Percentiles rank a stretch among this genome's conserved stretches.
Conservation (phyloP, 139 green algal species). For the Chlamydomonas sp. region DNA sequence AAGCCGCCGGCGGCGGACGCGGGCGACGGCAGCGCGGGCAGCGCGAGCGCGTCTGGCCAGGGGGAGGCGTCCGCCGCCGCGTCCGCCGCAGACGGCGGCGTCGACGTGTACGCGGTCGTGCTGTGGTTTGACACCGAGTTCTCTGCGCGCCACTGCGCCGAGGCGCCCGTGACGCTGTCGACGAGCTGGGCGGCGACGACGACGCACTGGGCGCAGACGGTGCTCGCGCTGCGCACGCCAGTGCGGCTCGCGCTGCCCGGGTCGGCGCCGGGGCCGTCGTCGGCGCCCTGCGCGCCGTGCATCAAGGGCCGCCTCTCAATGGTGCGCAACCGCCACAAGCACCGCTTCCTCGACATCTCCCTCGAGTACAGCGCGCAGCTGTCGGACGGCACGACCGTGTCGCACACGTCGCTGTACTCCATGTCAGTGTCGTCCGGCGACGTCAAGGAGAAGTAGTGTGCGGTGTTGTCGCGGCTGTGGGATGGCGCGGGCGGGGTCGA, state of each 20-base stretch:
- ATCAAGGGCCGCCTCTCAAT: constrained; percentile 66
- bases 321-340: constrained; percentile 39
- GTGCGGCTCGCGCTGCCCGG: constrained; percentile 32
- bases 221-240: constrained; percentile 63
- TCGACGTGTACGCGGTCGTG: constrained; percentile 56
- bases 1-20: not conserved
- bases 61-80: not conserved
- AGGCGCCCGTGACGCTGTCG: constrained; percentile 63
- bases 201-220: constrained; percentile 92
- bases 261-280: not conserved
- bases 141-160: constrained; percentile 67
- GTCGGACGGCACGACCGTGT: constrained; percentile 19
- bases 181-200: constrained; percentile 58
- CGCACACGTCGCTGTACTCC: constrained; percentile 26
- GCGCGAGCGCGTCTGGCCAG: not conserved
- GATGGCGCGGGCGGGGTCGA: too few species aligned
- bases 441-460: too few species aligned
- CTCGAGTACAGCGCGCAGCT: constrained; percentile 30
- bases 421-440: constrained; percentile 31
- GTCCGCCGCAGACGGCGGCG: constrained; percentile 11
- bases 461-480: too few species aligned
- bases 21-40: not conserved
- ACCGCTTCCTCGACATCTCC: constrained; percentile 69
- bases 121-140: constrained; percentile 95
- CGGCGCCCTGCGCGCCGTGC: too few species aligned